Percentiles rank a stretch among this genome's conserved stretches.
Conservation (phyloP, 1,284 basidiomycete genomes). For the Trametes hirsuta region DNA sequence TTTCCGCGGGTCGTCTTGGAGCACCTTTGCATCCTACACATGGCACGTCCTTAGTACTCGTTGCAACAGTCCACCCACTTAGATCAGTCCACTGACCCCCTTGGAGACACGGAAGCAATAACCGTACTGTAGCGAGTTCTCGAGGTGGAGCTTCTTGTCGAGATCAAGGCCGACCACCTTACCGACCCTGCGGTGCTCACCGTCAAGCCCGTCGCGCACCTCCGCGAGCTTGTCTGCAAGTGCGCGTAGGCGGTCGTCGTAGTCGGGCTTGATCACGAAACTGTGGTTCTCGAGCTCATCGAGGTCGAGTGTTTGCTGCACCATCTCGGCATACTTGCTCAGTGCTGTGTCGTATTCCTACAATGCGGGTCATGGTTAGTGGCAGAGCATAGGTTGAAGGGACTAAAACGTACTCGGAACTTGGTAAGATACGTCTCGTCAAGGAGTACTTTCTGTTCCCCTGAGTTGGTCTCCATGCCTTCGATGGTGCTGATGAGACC, state of each 20-base stretch:
- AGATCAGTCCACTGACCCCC: slow-evolving; percentile 48
- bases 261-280: slow-evolving; percentile 93
- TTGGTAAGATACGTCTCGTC: slow-evolving; percentile 68
- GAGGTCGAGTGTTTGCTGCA: slow-evolving; percentile 94
- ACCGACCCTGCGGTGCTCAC: slow-evolving; percentile 79
- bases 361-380: not conserved
- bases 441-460: slow-evolving; percentile 57
- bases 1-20: slow-evolving; percentile 62
- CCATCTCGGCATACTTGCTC: slow-evolving; percentile 88
- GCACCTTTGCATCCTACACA: slow-evolving; percentile 79
- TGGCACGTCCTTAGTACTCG: not conserved
- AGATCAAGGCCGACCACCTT: slow-evolving; percentile 83
- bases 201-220: slow-evolving; percentile 82
- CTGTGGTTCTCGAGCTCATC: slow-evolving; percentile 84
- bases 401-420: slow-evolving; percentile 52
- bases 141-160: slow-evolving; percentile 96
- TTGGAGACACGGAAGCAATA: slow-evolving; percentile 96
- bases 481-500: slow-evolving; percentile 72
- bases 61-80: not conserved
- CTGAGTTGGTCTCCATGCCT: slow-evolving; percentile 50
- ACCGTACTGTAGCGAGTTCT: slow-evolving; percentile 90
- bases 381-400: not conserved
- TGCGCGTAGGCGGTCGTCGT: slow-evolving; percentile 76
- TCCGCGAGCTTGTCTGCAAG: slow-evolving; percentile 67
- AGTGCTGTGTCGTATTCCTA: slow-evolving; percentile 70